A percentile compares a stretch with the other conserved stretches of the same genome.
phyloP scores from a whole-genome alignment of 2,329 filamentous ascomycete genomes.

The Iodosphaeria phyllophila region DNA sequence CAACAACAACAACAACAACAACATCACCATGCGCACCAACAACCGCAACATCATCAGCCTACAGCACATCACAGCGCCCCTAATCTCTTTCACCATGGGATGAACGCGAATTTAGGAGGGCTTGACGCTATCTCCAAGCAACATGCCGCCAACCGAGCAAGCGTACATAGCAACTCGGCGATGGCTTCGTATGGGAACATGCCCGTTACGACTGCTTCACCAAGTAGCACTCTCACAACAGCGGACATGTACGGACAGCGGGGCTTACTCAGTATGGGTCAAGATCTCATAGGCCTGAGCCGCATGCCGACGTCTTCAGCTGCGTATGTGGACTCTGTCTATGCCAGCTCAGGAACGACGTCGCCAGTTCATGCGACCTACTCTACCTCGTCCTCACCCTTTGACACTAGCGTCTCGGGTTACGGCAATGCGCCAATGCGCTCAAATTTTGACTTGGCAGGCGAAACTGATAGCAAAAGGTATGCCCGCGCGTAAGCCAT shows the following conservation, averaged over 20 bases:
- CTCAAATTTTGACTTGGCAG: constrained; percentile 35
- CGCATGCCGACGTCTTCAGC: constrained; percentile 43
- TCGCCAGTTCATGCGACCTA: constrained; percentile 49
- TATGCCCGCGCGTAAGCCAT: constrained; percentile 80
- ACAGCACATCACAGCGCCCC: constrained; percentile 35
- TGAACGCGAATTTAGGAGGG: constrained; percentile 38
- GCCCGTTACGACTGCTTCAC: constrained; percentile 53
- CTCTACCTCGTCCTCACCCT: constrained; percentile 48
- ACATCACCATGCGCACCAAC: too few relatives aligned
- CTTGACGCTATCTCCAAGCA: constrained; percentile 39
- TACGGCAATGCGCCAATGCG: constrained; percentile 50
- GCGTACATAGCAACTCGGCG: constrained; percentile 36
- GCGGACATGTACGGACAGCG: constrained; percentile 36
- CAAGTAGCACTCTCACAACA: constrained; percentile 48
- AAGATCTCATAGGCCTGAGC: constrained; percentile 57
- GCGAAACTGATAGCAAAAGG: constrained; percentile 42
- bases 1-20: too few relatives aligned
- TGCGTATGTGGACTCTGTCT: constrained; percentile 50
- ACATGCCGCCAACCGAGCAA: constrained; percentile 35
- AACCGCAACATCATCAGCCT: too few relatives aligned
- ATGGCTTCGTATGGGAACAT: constrained; percentile 57
- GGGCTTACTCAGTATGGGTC: constrained; percentile 51
- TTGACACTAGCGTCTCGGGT: constrained; percentile 46
- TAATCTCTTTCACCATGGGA: constrained; percentile 42
- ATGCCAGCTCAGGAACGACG: constrained; percentile 45